Conservation (phyloP, 768 basidiomycete species). For the Leucocoprinus sp. region DNA sequence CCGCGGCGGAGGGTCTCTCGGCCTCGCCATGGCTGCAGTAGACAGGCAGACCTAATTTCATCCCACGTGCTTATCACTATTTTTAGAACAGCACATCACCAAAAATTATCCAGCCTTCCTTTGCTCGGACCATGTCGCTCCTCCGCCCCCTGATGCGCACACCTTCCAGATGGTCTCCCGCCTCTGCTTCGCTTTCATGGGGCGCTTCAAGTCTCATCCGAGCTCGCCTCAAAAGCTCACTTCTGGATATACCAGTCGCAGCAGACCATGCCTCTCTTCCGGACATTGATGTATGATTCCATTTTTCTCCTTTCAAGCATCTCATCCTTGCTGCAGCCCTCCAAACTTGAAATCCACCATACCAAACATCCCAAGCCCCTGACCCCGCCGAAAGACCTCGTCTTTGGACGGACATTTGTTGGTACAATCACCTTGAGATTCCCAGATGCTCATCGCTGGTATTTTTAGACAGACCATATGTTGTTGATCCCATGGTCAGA, state of each 20-base stretch:
- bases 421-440: slow-evolving; percentile 5
- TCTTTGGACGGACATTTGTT: slow-evolving; percentile 84
- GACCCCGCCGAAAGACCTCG: slow-evolving; percentile 58
- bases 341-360: slow-evolving; percentile 38
- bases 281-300: slow-evolving; percentile 26
- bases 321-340: slow-evolving; percentile 31
- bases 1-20: slow-evolving; percentile 45
- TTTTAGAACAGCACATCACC: no score
- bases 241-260: slow-evolving; percentile 5
- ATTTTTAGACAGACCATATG: slow-evolving; percentile 76
- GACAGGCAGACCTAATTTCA: slow-evolving; percentile 6
- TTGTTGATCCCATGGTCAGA: slow-evolving; percentile 68
- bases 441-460: slow-evolving; percentile 7
- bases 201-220: slow-evolving; percentile 6
- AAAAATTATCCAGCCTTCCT: not conserved
- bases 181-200: slow-evolving; percentile 2
- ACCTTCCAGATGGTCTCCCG: slow-evolving; percentile 3
- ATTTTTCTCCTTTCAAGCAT: slow-evolving; percentile 1
- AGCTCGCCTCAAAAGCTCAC: slow-evolving; percentile 11
- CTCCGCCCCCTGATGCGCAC: slow-evolving; percentile 15
- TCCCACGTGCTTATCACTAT: slow-evolving; percentile 7
- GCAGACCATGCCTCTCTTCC: slow-evolving; percentile 15
- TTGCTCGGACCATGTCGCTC: slow-evolving; percentile 16
- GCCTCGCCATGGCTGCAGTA: slow-evolving; percentile 38
- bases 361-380: slow-evolving; percentile 48